These are phyloP conservation scores for Malbranchea cinnamomea DNA, from an alignment of 2,329 filamentous ascomycete species.

Conservation along the genomic window DNA sequence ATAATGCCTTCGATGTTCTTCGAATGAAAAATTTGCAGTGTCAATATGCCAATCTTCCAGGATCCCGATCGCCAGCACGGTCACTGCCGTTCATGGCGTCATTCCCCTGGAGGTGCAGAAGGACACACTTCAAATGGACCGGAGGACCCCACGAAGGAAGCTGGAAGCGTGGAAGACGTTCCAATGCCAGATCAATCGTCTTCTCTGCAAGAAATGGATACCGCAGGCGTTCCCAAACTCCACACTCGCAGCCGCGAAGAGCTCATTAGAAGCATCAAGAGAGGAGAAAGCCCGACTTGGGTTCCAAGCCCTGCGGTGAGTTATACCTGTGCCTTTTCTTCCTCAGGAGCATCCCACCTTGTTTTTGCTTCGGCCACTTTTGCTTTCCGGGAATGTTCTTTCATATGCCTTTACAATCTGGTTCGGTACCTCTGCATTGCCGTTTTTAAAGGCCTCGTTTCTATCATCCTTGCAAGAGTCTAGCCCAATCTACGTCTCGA, in stretches of 20 bases:
- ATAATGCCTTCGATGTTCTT: constrained; percentile 3
- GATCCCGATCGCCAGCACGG: constrained; percentile 18
- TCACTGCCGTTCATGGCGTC: constrained; percentile 8
- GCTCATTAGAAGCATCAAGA: constrained; percentile 73
- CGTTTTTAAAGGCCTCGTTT: too few species aligned
- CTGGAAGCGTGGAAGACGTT: constrained; percentile 7
- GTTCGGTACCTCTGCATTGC: too few species aligned
- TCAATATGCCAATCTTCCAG: constrained; percentile 17
- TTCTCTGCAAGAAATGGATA: constrained; percentile 8
- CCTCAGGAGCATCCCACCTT: too few species aligned
- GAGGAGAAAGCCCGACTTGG: constrained; percentile 62
- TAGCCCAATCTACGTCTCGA: too few species aligned
- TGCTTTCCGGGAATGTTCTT: too few species aligned
- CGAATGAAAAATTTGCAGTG: constrained; percentile 5
- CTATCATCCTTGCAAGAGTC: too few species aligned
- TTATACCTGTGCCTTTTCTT: constrained; percentile 12
- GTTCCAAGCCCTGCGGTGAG: constrained; percentile 46
- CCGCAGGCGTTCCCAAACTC: constrained; percentile 11
- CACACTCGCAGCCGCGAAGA: constrained; percentile 48
- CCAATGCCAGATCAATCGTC: constrained; percentile 9
- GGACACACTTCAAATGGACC: constrained; percentile 7
- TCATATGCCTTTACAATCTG: too few species aligned
- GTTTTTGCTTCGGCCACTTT: too few species aligned
- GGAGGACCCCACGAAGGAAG: constrained; percentile 10
- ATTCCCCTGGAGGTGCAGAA: constrained; percentile 2